phyloP scores from a whole-genome alignment of 179 eudicot genomes.

The Spinacia oleracea region DNA sequence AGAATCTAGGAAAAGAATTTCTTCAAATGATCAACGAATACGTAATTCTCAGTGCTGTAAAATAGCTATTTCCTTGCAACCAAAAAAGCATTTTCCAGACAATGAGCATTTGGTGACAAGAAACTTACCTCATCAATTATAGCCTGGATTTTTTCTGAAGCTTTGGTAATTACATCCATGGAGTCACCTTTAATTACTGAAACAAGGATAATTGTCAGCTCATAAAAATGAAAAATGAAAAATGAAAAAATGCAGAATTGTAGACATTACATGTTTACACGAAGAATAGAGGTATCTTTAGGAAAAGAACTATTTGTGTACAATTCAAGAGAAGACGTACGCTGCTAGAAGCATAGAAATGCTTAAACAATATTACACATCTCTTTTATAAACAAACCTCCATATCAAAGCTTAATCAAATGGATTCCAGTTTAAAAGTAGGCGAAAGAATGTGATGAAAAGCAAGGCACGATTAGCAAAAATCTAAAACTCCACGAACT shows the following conservation, averaged over 20 bases:
- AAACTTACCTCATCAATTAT: slow-evolving; percentile 63
- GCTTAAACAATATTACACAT: neutral
- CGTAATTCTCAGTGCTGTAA: neutral
- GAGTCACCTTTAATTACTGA: slow-evolving; percentile 65
- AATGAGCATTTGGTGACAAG: neutral
- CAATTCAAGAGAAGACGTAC: neutral
- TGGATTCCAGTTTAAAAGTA: slow-evolving; percentile 13
- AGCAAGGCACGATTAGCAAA: neutral
- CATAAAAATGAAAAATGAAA: slow-evolving; percentile 7
- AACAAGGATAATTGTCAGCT: slow-evolving; percentile 10
- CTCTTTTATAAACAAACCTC: neutral
- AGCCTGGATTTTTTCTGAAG: slow-evolving; percentile 61
- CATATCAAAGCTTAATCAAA: neutral
- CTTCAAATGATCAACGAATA: neutral
- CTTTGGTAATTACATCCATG: slow-evolving; percentile 49
- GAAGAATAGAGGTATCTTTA: neutral
- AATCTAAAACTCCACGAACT: neutral
- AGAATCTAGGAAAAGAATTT: neutral
- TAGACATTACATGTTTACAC: neutral
- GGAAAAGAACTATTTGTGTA: neutral
- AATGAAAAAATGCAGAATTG: neutral
- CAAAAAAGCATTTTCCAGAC: neutral
- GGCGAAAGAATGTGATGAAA: neutral
- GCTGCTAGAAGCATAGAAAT: slow-evolving; percentile 3
- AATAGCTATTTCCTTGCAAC: neutral